Base-by-base conservation (phyloP, 805 yeast genomes). In the Lipomyces kockii region DNA sequence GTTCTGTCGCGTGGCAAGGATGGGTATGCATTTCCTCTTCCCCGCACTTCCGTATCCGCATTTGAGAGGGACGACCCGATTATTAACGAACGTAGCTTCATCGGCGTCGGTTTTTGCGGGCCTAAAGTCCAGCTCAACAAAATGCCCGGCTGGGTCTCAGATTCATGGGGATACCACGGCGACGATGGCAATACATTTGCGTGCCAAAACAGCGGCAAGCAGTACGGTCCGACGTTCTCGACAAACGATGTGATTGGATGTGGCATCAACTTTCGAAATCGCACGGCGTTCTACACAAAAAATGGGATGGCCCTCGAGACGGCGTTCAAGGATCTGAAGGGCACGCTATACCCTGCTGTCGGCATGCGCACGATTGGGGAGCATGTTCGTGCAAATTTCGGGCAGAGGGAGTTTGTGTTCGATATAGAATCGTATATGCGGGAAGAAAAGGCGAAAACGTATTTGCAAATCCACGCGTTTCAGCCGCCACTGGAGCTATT, bases 181-280 rank as follows among this genome's bases (percentile, higher is more conserved):
- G 83, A 80, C 67, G 85, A 83, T 61, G 89, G 88, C 0, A 75
- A 77, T 27, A 77, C 81, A 14, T 74, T 76, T 39, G 76, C 80
- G 29, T 76, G 80, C 61, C 82, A 81, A 58, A 79, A 80, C 12
- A 75, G 80, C 2, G 77, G 80, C 17, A 80, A 79, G 55, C 79
- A 77, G 29, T 82, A 79, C 61, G 81, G 82, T 1, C 82, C 83
- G 53, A 78, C 76, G 37, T 88, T 84, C 76, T 85, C 87, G 0
- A 75, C 79, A 46, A 83, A 83, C 27, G 97, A 92, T 77, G 81
- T 85, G 2, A 83, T 93, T 69, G 98, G 98, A 0, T 89, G 93
- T 77, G 97, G 97, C 3, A 83, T 92, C 29, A 89, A 92, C 79
- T 89, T 85, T 72, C 80, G 84, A 17, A 85, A 84, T 53, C 83